These are phyloP conservation scores for Emericellopsis terricola DNA, from an alignment of 495 filamentous ascomycete genomes.

Conservation along the genomic window DNA sequence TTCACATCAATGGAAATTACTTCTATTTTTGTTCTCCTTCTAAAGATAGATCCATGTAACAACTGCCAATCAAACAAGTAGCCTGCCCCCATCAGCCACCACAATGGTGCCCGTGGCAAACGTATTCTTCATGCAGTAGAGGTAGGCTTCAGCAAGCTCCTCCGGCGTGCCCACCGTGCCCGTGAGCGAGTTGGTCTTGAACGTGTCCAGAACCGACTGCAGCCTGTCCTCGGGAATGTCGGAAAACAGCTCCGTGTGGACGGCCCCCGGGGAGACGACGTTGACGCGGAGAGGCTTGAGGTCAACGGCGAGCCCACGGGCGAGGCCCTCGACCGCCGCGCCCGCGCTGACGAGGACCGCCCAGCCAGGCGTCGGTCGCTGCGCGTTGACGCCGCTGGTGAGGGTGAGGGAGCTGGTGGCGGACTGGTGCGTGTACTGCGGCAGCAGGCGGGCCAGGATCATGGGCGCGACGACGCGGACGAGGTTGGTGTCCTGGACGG, in stretches of 20 bases:
- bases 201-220: constrained; percentile 8
- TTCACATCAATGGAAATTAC: no score
- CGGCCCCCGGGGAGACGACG: constrained; percentile 32
- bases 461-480: constrained; percentile 35
- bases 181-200: constrained; percentile 16
- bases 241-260: constrained; percentile 34
- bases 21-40: no score
- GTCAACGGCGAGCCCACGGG: constrained; percentile 35
- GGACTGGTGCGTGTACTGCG: constrained; percentile 21
- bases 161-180: constrained; percentile 29
- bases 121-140: constrained; percentile 42
- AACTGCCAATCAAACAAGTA: no score
- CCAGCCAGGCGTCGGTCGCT: constrained; percentile 30
- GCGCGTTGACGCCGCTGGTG: constrained; percentile 28
- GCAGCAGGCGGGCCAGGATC: constrained; percentile 32
- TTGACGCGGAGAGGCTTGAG: constrained; percentile 43
- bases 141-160: constrained; percentile 46
- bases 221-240: constrained; percentile 7
- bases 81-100: constrained; percentile 4
- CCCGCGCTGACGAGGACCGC: constrained; percentile 19
- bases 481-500: constrained; percentile 18
- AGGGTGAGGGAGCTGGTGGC: constrained; percentile 31
- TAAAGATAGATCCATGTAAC: no score
- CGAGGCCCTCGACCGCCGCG: constrained; percentile 20
- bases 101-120: constrained; percentile 7